Evolutionary conservation across 116 monocot species (phyloP).

Genomic region (Dioscorea cayenensis): DNA sequence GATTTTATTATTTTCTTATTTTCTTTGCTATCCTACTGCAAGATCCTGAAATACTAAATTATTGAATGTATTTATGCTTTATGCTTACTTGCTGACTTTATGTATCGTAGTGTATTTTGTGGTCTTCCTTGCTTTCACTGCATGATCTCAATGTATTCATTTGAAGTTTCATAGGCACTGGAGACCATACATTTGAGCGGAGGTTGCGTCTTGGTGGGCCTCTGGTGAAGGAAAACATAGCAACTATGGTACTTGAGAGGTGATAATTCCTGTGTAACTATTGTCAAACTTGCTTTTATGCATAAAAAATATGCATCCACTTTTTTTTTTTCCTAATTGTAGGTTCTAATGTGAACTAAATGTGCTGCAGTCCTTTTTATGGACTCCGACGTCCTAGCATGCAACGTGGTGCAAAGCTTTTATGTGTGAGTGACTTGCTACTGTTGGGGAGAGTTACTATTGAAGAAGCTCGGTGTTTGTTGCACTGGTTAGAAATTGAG

Average conservation of each 20-base stretch:
- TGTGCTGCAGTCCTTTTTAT: conserved; percentile 89
- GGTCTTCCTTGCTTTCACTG: neutral
- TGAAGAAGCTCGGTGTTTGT: conserved; percentile 78
- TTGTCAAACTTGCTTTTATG: neutral
- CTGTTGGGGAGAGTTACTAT: conserved; percentile 89
- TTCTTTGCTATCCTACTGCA: neutral
- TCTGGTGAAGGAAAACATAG: conserved; percentile 85
- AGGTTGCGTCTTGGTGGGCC: conserved; percentile 92
- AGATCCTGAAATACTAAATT: neutral
- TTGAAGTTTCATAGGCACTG: conserved; percentile 53
- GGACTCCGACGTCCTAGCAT: conserved; percentile 78
- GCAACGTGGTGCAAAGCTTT: conserved; percentile 87
- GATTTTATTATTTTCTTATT: neutral
- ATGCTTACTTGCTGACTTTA: neutral
- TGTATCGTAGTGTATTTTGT: neutral
- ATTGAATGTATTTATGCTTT: neutral
- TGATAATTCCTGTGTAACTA: conserved; percentile 13
- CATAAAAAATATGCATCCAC: neutral
- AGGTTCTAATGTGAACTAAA: conserved; percentile 36
- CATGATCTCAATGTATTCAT: neutral
- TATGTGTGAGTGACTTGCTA: conserved; percentile 94
- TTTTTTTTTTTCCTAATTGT: conserved; percentile 1
- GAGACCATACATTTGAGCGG: conserved; percentile 91
- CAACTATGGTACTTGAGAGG: conserved; percentile 99
- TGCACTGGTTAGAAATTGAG: conserved; percentile 89